phyloP scores from a whole-genome alignment of 345 rosid species.

The Viola odorata region DNA sequence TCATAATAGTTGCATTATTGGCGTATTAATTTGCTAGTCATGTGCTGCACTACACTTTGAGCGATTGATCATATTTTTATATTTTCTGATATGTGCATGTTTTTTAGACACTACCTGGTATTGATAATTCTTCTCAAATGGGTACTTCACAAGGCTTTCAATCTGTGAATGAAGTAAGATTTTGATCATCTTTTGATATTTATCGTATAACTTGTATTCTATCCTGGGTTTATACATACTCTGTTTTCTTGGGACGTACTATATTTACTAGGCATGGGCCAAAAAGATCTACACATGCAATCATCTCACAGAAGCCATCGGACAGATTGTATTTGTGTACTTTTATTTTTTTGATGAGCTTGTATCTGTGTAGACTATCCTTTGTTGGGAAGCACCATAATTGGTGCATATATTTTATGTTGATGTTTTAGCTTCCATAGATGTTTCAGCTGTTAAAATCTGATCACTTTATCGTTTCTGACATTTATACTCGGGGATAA shows the following conservation, averaged over 20 bases:
- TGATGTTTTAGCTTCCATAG: background rate
- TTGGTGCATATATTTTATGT: background rate
- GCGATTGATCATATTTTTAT: slow-evolving; percentile 7
- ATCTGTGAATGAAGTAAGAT: slow-evolving; percentile 49
- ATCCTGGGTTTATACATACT: background rate
- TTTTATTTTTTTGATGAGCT: background rate
- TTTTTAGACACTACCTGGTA: slow-evolving; percentile 45
- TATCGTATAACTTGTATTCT: background rate
- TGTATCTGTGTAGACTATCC: background rate
- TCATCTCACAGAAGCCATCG: background rate
- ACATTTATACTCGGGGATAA: background rate
- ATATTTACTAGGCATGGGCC: background rate
- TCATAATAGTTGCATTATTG: background rate
- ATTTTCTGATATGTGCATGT: background rate
- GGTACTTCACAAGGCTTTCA: slow-evolving; percentile 57
- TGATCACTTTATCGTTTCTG: background rate
- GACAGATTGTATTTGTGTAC: background rate
- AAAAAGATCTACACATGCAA: no score
- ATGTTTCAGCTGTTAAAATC: background rate
- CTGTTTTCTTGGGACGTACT: background rate
- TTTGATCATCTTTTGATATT: background rate
- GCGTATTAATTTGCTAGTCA: background rate
- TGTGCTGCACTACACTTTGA: no score
- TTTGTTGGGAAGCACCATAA: background rate
- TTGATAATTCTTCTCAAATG: slow-evolving; percentile 49